Evolutionary conservation across 1,139 yeast genomes (phyloP), one percentile per base, ranked within the genome.

Genomic region (Zygosaccharomyces sapae): DNA sequence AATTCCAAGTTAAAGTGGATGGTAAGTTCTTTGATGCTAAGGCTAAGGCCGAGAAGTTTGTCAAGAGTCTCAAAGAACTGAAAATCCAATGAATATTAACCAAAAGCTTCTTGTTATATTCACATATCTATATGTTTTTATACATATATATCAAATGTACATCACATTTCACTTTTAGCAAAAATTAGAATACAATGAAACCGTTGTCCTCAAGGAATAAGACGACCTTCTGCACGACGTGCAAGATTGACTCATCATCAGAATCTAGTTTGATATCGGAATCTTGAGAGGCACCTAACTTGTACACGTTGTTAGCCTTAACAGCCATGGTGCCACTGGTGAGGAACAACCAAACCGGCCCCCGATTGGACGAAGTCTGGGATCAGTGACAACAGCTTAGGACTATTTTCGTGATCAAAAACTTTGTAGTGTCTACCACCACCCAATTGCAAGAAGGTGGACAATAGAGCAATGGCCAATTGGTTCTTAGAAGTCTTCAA

Each of bases 341-440:
- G 63, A 27, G 80, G 74, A 34, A 87, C 78, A 57, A 90, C 84
- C 38, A 90, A 94, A 57, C 96, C 97, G 13, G 95, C 75, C 47
- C 97, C 97, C 29, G 96, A 79, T 65, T 87, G 81, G 47, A 88
- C 87, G 59, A 90, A 79, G 71, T 90, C 97, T 53, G 84, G 79
- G 46, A 90, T 79, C 45, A 73, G 65, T 47, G 70, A 72, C 13
- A 61, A 27, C 30, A 58, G 34, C 10, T 48, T 27, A 18, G 51
- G 46, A 25, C 48, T 49, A 27, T 56, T 45, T 5, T 47, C 44
- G 44, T 62, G 62, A 7, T 57, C 61, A 55, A 89, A 72, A 54
- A 85, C 76, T 43, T 95, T 79, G 56, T 86, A 86, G 61, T 90
- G 83, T 68, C 97, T 83, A 46, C 88, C 89, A 46, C 95, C 92